These are phyloP conservation scores for Porogramme epimiltina DNA, from an alignment of 1,284 basidiomycete genomes.

Conservation along the genomic window DNA sequence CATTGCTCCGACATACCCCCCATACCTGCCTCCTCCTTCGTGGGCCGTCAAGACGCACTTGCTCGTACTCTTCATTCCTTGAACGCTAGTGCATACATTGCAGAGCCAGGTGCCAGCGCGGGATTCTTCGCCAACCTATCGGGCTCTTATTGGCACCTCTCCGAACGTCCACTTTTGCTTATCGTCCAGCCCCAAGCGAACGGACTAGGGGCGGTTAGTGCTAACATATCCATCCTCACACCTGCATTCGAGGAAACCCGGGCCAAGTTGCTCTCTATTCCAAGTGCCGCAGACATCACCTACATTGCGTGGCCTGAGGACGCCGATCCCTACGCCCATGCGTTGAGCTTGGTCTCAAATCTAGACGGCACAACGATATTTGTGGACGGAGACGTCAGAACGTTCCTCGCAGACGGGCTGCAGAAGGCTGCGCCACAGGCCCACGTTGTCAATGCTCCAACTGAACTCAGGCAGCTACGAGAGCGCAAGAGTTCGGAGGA, in stretches of 20 bases:
- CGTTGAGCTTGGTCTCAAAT: slow-evolving; percentile 45
- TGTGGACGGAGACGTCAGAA: slow-evolving; percentile 62
- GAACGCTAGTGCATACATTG: slow-evolving; percentile 65
- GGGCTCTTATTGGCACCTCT: slow-evolving; percentile 61
- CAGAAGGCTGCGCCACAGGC: slow-evolving; percentile 45
- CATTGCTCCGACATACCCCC: slow-evolving; percentile 56
- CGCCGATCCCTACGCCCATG: slow-evolving; percentile 64
- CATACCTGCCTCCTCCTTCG: slow-evolving; percentile 51
- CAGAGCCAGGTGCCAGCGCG: slow-evolving; percentile 75
- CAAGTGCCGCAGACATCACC: slow-evolving; percentile 41
- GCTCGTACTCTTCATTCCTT: slow-evolving; percentile 50
- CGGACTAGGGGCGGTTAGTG: slow-evolving; percentile 33
- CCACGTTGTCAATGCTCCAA: slow-evolving; percentile 48
- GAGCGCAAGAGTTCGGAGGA: slow-evolving; percentile 78
- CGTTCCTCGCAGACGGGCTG: slow-evolving; percentile 64
- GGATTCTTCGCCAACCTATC: slow-evolving; percentile 77
- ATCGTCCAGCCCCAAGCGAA: slow-evolving; percentile 52
- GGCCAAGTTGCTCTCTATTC: slow-evolving; percentile 61
- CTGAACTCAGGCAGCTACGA: slow-evolving; percentile 60
- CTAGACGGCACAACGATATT: slow-evolving; percentile 45
- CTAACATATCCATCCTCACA: slow-evolving; percentile 64
- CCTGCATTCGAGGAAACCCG: slow-evolving; percentile 79
- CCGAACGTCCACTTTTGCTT: slow-evolving; percentile 78
- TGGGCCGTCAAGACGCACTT: slow-evolving; percentile 52
- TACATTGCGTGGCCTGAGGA: slow-evolving; percentile 80